Evolutionary conservation across 306 rosid genomes (phyloP), one percentile per base, ranked within the genome.

Genomic region (Astragalus membranaceus): DNA sequence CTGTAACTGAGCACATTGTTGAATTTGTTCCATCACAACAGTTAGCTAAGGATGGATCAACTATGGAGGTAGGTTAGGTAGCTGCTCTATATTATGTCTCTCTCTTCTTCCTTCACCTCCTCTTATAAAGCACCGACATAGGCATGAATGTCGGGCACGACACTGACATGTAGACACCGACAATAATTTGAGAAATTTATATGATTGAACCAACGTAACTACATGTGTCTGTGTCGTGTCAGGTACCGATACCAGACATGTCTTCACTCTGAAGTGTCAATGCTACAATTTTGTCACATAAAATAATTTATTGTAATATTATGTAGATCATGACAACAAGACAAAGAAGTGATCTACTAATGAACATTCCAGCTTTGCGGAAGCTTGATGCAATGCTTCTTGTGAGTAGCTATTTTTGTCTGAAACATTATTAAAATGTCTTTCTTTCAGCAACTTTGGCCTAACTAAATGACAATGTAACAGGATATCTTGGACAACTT

Each of bases 311-410:
- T 39, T 35, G 5, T 73, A 10, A n/a, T 63, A 53, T 69, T 33
- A 44, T 47, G 50, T 42, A 94, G 99, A 91, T 95, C 72, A 91
- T 91, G 99, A 87, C 90, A n/a, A 95, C 96, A 7, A 63, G 86
- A 8, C 96, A 91, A 87, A 83, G 99, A 83, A 80, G 42, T 17
- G 97, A 95, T 87, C 81, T 95, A 15, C 89, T 83, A 58, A 83
- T 87, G 86, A 89, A 89, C 81, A 75, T 95, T 47, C 99, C 99
- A 0, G 95, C 92, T 10, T 63, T 95, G 68, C 86, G 85, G 74
- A 91, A 91, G 80, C 95, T 95, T 6, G 99, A 95, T 73, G 87
- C 83, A 33, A 86, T 91, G 97, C 92, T 91, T 16, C 29, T 95
- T 77, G 99, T 95, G 86, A 85, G 95, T 65, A 54, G 41, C 23